These are phyloP conservation scores for Aspergillus fumigatus DNA, from an alignment of 2,329 filamentous ascomycete species.

Conservation along the genomic window DNA sequence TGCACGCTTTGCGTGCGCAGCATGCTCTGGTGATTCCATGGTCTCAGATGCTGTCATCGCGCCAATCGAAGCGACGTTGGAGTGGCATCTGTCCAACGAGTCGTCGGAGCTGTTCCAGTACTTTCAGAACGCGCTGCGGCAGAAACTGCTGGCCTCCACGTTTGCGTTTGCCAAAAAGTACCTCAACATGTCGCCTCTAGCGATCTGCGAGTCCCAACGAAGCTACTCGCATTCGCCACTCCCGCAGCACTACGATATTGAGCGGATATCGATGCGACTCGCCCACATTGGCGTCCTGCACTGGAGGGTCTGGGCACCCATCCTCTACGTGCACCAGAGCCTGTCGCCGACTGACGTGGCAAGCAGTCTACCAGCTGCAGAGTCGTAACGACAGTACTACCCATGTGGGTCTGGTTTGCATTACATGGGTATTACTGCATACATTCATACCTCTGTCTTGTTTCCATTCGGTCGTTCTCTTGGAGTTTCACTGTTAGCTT, in stretches of 20 bases:
- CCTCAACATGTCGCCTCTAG: slow-evolving; percentile 38
- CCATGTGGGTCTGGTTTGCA: slow-evolving; percentile 2
- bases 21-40: slow-evolving; percentile 24
- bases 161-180: slow-evolving; percentile 32
- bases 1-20: slow-evolving; percentile 33
- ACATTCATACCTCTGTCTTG: neutral
- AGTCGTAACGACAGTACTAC: neutral
- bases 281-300: slow-evolving; percentile 81
- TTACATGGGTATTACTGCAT: slow-evolving; percentile 3
- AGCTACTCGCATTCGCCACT: slow-evolving; percentile 17
- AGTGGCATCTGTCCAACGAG: slow-evolving; percentile 32
- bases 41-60: slow-evolving; percentile 31
- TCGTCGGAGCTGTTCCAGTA: slow-evolving; percentile 27
- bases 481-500: neutral
- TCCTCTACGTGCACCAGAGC: slow-evolving; percentile 57
- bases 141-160: slow-evolving; percentile 30
- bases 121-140: slow-evolving; percentile 30
- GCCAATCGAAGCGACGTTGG: slow-evolving; percentile 30
- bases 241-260: slow-evolving; percentile 31
- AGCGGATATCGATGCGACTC: slow-evolving; percentile 65
- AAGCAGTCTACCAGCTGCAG: neutral
- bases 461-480: neutral
- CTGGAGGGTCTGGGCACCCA: slow-evolving; percentile 80
- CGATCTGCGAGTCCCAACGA: slow-evolving; percentile 42
- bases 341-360: slow-evolving; percentile 16